Evolutionary conservation across 2,329 filamentous ascomycete genomes (phyloP).

Genomic region (Grosmannia huntii): DNA sequence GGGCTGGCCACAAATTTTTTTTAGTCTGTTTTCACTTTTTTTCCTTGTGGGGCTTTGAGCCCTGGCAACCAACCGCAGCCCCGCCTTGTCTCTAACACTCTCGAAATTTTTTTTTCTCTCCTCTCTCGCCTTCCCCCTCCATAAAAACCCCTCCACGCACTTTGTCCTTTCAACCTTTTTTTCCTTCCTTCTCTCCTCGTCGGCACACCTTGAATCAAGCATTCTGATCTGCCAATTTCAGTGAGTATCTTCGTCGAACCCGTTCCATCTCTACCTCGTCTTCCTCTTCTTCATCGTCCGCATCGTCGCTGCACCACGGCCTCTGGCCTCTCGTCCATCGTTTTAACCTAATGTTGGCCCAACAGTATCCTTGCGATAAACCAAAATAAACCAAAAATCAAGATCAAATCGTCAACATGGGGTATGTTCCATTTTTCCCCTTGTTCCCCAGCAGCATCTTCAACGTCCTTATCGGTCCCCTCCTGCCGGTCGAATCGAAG

Average conservation of each 20-base stretch:
- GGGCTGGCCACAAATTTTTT: constrained; percentile 5
- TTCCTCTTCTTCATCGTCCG: constrained; percentile 1
- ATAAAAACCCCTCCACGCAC: constrained; percentile 13
- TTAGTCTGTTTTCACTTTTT: constrained; percentile 10
- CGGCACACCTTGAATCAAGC: constrained; percentile 28
- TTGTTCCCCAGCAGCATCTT: background rate
- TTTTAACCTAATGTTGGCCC: background rate
- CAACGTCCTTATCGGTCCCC: no score
- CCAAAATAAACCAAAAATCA: background rate
- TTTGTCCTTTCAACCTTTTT: constrained; percentile 10
- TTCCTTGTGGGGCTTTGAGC: constrained; percentile 11
- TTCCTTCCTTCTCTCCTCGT: constrained; percentile 19
- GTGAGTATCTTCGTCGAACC: constrained; percentile 10
- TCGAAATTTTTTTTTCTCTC: constrained; percentile 2
- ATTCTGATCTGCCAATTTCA: constrained; percentile 21
- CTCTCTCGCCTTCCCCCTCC: constrained; percentile 4
- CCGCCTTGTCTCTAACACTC: constrained; percentile 1
- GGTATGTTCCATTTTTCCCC: constrained; percentile 17
- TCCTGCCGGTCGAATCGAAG: background rate
- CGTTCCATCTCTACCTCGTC: constrained; percentile 7
- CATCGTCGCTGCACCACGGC: background rate
- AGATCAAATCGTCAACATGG: constrained; percentile 22
- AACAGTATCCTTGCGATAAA: constrained; percentile 1
- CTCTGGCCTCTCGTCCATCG: background rate
- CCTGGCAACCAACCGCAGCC: constrained; percentile 14